These are phyloP conservation scores for Leishmania arabica DNA, from an alignment of 208 protist species.

Conservation along the genomic window DNA sequence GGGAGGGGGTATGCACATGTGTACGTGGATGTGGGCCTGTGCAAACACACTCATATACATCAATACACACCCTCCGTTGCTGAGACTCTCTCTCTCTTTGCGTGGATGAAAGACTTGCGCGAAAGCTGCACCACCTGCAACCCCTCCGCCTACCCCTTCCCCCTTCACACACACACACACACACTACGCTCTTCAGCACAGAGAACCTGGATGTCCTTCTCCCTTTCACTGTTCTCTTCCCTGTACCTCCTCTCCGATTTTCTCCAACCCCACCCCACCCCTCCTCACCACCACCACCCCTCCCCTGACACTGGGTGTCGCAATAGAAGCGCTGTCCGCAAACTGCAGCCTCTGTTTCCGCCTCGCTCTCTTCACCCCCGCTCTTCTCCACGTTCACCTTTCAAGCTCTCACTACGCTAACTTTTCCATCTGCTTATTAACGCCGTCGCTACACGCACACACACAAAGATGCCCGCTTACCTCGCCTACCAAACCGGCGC, in stretches of 20 bases:
- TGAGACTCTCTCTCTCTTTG: neutral
- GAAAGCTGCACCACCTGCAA: too few relatives aligned
- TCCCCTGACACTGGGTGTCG: neutral
- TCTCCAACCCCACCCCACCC: neutral
- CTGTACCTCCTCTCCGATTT: neutral
- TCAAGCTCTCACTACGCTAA: neutral
- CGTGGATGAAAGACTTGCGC: too few relatives aligned
- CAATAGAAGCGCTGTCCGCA: neutral
- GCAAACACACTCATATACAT: too few relatives aligned
- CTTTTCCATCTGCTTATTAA: neutral
- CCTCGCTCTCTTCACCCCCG: neutral
- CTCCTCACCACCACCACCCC: neutral
- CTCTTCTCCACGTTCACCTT: neutral
- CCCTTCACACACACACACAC: neutral
- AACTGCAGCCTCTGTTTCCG: neutral
- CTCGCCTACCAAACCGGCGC: constrained; percentile 26
- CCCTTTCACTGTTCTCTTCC: neutral
- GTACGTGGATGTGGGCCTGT: neutral
- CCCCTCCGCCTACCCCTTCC: neutral
- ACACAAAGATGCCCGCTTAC: constrained; percentile 20
- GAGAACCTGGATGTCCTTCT: neutral
- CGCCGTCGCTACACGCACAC: neutral
- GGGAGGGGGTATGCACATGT: neutral
- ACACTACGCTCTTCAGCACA: neutral
- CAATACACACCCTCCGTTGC: neutral